These are phyloP conservation scores for Colletotrichum ledebouriae DNA, from an alignment of 2,329 filamentous ascomycete species.

Conservation along the genomic window DNA sequence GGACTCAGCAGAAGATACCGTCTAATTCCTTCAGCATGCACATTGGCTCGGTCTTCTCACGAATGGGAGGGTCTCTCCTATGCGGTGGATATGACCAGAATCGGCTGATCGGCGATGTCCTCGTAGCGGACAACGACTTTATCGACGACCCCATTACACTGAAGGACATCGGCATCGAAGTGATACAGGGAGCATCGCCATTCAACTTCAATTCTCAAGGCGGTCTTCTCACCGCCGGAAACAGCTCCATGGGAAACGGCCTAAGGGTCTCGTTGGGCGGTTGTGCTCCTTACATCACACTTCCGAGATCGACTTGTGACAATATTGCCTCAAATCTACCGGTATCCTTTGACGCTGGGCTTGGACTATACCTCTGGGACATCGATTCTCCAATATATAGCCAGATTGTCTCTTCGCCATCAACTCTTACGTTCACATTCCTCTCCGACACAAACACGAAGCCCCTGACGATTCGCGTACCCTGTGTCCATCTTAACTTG, in stretches of 20 bases:
- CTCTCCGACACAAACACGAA: slow-evolving; percentile 48
- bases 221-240: slow-evolving; percentile 47
- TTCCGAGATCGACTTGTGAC: slow-evolving; percentile 57
- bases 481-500: slow-evolving; percentile 52
- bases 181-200: slow-evolving; percentile 56
- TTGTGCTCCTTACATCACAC: slow-evolving; percentile 56
- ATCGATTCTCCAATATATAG: slow-evolving; percentile 50
- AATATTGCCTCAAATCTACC: slow-evolving; percentile 54
- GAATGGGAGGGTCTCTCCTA: slow-evolving; percentile 52
- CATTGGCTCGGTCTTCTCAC: slow-evolving; percentile 53
- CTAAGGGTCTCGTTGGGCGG: slow-evolving; percentile 51
- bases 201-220: slow-evolving; percentile 50
- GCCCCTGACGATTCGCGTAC: slow-evolving; percentile 42
- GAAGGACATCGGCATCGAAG: slow-evolving; percentile 56
- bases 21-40: slow-evolving; percentile 59
- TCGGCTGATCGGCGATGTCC: slow-evolving; percentile 53
- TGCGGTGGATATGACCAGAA: slow-evolving; percentile 58
- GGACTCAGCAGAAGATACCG: slow-evolving; percentile 45
- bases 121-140: slow-evolving; percentile 42
- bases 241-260: slow-evolving; percentile 47
- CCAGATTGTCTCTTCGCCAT: slow-evolving; percentile 56
- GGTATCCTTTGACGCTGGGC: slow-evolving; percentile 51
- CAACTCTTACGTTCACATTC: slow-evolving; percentile 57
- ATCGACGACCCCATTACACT: slow-evolving; percentile 49
- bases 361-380: slow-evolving; percentile 59